These are phyloP conservation scores for Lasiosphaeria hispida DNA, from an alignment of 495 filamentous ascomycete genomes.

Conservation along the genomic window DNA sequence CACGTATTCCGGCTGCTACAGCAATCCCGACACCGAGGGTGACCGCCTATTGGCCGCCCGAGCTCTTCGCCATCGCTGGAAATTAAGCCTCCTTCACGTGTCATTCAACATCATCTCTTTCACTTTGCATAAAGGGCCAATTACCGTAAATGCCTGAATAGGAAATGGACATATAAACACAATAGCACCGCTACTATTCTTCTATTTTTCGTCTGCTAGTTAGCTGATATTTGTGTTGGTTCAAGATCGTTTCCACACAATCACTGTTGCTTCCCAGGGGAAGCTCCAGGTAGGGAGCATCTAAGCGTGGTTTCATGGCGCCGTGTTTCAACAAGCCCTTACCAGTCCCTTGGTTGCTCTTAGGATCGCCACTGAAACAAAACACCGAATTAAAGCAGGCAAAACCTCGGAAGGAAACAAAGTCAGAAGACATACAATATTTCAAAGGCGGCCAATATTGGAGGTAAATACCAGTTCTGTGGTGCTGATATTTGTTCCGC, in stretches of 20 bases:
- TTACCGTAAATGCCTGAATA: slow-evolving; percentile 13
- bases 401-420: not conserved
- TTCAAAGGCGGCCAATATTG: no score
- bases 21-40: slow-evolving; percentile 4
- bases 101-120: slow-evolving; percentile 6
- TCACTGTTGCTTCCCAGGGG: no score
- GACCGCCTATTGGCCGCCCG: slow-evolving; percentile 18
- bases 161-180: not conserved
- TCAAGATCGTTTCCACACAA: not conserved
- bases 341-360: no score
- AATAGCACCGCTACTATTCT: no score
- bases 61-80: slow-evolving; percentile 23
- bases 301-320: not conserved
- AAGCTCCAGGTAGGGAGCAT: no score
- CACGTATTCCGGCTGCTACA: slow-evolving; percentile 3
- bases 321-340: not conserved
- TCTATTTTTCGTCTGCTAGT: no score
- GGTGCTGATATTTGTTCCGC: no score
- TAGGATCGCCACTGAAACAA: not conserved
- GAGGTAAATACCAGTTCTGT: no score
- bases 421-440: not conserved
- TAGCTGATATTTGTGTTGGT: not conserved
- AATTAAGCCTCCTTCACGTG: slow-evolving; percentile 23
- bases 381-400: not conserved
- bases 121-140: slow-evolving; percentile 14